These are phyloP conservation scores for Fraxinus anomala DNA, from an alignment of 257 asterid species.

Conservation along the genomic window DNA sequence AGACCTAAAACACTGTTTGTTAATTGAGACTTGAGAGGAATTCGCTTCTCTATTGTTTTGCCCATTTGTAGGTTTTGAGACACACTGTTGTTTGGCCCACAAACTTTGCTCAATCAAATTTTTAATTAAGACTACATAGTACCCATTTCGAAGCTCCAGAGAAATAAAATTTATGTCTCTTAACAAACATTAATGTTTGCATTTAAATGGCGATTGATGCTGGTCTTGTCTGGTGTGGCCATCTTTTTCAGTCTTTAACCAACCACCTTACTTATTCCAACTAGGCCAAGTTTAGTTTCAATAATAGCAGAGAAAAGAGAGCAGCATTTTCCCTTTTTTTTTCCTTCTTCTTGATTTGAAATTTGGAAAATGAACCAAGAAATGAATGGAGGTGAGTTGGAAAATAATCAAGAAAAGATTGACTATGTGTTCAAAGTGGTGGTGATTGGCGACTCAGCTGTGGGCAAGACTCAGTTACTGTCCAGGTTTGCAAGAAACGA, in stretches of 20 bases:
- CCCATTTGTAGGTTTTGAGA: not conserved
- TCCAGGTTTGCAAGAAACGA: conserved; percentile 75
- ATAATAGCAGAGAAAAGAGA: not conserved
- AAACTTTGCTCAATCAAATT: not conserved
- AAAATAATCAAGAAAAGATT: conserved; percentile 39
- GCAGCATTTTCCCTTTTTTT: not conserved
- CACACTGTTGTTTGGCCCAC: not conserved
- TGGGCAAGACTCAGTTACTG: conserved; percentile 75
- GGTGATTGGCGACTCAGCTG: conserved; percentile 83
- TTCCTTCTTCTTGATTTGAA: not conserved
- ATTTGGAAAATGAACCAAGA: conserved; percentile 42
- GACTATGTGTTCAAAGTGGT: conserved; percentile 79
- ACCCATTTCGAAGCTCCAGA: not conserved
- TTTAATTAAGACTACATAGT: not conserved
- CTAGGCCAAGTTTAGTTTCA: conserved; percentile 1
- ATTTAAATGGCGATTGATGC: conserved; percentile 27
- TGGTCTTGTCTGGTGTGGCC: conserved; percentile 21
- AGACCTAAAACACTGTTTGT: conserved; percentile 15
- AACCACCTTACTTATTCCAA: conserved; percentile 18
- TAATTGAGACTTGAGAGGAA: not conserved
- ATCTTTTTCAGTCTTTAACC: conserved; percentile 16
- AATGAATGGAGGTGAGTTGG: conserved; percentile 38
- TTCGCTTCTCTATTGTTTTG: not conserved
- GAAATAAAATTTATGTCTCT: not conserved
- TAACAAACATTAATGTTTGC: conserved; percentile 3